Evolutionary conservation across 78 protist genomes (phyloP).

Genomic region (Dictyostelium capitatum): DNA sequence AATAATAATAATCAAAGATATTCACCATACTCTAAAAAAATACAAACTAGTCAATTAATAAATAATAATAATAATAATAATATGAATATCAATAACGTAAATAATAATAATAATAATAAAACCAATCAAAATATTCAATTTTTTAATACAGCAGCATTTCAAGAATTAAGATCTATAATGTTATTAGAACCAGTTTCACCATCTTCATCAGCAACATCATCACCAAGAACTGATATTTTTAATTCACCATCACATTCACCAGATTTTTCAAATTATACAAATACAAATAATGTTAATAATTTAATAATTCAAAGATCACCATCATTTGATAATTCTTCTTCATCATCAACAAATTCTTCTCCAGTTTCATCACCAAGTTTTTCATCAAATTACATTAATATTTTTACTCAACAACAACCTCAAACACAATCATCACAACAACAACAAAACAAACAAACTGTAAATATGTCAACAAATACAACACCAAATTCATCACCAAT

Average conservation of each 20-base stretch:
- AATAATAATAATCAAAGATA: neutral
- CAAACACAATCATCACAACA: neutral
- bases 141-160: neutral
- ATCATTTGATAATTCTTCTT: neutral
- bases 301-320: constrained; percentile 6
- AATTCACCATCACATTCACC: constrained; percentile 9
- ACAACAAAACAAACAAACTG: neutral
- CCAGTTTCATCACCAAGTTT: constrained; percentile 6
- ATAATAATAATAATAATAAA: neutral
- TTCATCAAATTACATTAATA: constrained; percentile 16
- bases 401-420: neutral
- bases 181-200: constrained; percentile 17
- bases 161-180: constrained; percentile 5
- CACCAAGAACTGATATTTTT: constrained; percentile 8
- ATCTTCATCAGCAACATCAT: constrained; percentile 15
- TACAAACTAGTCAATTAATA: constrained; percentile 4
- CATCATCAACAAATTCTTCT: constrained; percentile 11
- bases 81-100: neutral
- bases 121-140: neutral
- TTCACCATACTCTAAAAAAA: constrained; percentile 11
- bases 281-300: neutral
- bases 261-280: neutral
- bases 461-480: neutral
- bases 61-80: neutral
- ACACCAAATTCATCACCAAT: neutral